These are phyloP conservation scores for Ogataea kodamae DNA, from an alignment of 805 yeast species.

Conservation along the genomic window DNA sequence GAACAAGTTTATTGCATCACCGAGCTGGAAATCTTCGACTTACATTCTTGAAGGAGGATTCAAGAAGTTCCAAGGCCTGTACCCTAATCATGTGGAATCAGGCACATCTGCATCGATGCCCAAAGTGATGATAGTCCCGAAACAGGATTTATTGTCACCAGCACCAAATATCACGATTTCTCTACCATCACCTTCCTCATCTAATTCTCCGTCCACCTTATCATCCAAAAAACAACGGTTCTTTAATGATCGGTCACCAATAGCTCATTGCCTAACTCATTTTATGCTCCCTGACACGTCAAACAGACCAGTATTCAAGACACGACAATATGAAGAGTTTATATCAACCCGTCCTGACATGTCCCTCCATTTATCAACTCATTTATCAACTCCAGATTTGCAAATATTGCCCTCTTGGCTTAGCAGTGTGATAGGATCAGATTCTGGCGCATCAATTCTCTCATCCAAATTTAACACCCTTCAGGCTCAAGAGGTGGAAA, in stretches of 20 bases:
- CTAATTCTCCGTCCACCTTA: slow-evolving; percentile 16
- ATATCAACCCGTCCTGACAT: slow-evolving; percentile 27
- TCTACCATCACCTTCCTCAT: slow-evolving; percentile 22
- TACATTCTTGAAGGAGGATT: slow-evolving; percentile 43
- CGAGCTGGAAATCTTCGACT: slow-evolving; percentile 39
- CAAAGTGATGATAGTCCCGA: slow-evolving; percentile 19
- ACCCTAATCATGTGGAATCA: slow-evolving; percentile 28
- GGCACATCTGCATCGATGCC: slow-evolving; percentile 21
- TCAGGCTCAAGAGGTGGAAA: slow-evolving; percentile 64
- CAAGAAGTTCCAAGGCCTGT: slow-evolving; percentile 31
- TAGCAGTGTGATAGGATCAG: slow-evolving; percentile 32
- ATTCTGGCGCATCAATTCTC: slow-evolving; percentile 36
- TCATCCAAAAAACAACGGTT: slow-evolving; percentile 9
- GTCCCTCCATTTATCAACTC: slow-evolving; percentile 25
- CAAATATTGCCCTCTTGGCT: slow-evolving; percentile 55
- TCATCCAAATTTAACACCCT: slow-evolving; percentile 58
- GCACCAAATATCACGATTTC: slow-evolving; percentile 19
- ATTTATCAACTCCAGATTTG: slow-evolving; percentile 20
- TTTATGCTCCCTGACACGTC: slow-evolving; percentile 49
- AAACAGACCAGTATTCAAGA: slow-evolving; percentile 42
- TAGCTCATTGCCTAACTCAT: slow-evolving; percentile 44
- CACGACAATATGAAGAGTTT: slow-evolving; percentile 53
- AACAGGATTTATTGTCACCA: slow-evolving; percentile 12
- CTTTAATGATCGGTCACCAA: slow-evolving; percentile 16
- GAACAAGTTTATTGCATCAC: slow-evolving; percentile 42